Base-by-base conservation (phyloP, 345 rosid genomes). In the Salix caprea region DNA sequence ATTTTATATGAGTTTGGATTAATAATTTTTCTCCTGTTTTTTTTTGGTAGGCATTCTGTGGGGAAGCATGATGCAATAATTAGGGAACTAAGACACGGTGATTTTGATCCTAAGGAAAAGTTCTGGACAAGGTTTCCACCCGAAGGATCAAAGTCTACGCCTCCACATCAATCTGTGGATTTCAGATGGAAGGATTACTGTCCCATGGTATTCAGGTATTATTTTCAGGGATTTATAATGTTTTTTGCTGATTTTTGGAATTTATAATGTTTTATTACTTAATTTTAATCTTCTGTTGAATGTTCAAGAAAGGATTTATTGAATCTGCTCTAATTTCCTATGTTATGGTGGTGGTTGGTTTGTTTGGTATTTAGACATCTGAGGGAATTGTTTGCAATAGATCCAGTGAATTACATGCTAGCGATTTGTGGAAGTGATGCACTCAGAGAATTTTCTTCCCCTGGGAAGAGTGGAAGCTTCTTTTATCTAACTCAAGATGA, bases 131-230 rank as follows among this genome's bases (percentile, higher is more conserved):
- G 88, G 82, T 91, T 91, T 73, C 97, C 94, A 0, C 84, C 90
- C 0, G 97, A 90, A 82, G 97, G 94, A n/a, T 91, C 97, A 5
- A 91, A 90, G 80, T 78, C 70, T 67, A 91, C 97, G 1, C 92
- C 88, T 13, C 94, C 97, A 6, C 97, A 91, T 87, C 87, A 77
- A 64, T 90, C 94, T 0, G 78, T 78, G 16, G 97, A 89, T 44
- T 92, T 90, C 82, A 86, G 84, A 78, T 92, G 97, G 94, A 92
- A 92, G 81, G 94, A 92, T 80, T 92, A 90, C 76, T 90, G 93
- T 67, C 93, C 97, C 54, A 78, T 89, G 82, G 95, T 92, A 39
- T 92, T 92, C 84, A 88, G 90, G 94, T 90, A 76, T 37, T 73
- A 13, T n/a, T 39, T 42, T 36, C 10, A 65, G n/a, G 4, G 54